These are phyloP conservation scores for Musa itinerans DNA, from an alignment of 176 grass and related monocot genomes.

Conservation along the genomic window DNA sequence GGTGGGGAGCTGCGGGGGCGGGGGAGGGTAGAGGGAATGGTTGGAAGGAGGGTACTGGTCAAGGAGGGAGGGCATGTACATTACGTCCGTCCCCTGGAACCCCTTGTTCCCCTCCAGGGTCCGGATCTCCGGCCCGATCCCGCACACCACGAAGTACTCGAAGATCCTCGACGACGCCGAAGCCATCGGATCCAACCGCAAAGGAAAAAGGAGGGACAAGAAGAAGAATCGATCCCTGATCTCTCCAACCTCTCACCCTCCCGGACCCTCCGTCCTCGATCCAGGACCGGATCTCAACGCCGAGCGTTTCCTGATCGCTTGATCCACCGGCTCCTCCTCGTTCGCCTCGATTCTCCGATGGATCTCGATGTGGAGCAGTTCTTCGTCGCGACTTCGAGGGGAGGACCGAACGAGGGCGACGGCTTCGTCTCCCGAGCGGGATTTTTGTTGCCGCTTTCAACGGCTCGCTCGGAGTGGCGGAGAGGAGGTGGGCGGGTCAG, in stretches of 20 bases:
- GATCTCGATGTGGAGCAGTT: background rate
- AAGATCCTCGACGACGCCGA: conserved; percentile 39
- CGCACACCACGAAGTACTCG: conserved; percentile 99
- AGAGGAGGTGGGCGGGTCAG: background rate
- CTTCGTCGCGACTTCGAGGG: background rate
- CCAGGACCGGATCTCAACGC: background rate
- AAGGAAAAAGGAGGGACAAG: background rate
- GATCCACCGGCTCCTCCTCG: background rate
- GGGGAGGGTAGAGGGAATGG: conserved; percentile 79
- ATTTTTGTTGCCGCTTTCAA: background rate
- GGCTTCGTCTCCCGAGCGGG: background rate
- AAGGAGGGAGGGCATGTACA: conserved; percentile 83
- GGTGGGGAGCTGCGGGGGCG: conserved; percentile 83
- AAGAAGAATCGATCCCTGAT: background rate
- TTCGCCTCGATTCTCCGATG: background rate
- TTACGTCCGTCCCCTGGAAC: conserved; percentile 54
- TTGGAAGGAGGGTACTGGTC: conserved; percentile 76
- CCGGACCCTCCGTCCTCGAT: background rate
- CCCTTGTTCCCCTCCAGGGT: conserved; percentile 72
- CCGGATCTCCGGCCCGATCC: conserved; percentile 88
- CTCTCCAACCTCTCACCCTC: background rate
- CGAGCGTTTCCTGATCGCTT: background rate
- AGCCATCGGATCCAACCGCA: background rate
- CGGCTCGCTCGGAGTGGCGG: background rate
- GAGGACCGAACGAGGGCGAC: background rate